phyloP scores from a whole-genome alignment of 2,329 filamentous ascomycete species.

The Fusarium nodosum region DNA sequence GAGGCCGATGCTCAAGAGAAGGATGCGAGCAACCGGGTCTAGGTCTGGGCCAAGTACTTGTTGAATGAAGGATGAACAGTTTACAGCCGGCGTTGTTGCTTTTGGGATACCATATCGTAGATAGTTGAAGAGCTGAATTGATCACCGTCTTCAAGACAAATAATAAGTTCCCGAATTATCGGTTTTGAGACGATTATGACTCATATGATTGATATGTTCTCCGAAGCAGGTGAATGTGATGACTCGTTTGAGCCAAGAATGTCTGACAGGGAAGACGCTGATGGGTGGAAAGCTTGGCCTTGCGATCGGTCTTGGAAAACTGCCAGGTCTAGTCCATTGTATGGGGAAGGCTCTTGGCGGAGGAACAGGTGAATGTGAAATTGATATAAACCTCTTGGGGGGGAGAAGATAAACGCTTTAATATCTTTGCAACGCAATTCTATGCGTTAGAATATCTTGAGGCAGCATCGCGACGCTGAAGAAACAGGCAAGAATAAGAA shows the following conservation, averaged over 20 bases:
- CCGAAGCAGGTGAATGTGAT: constrained; percentile 1
- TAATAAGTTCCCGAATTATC: not conserved
- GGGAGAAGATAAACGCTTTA: too few species aligned
- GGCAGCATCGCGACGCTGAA: not conserved
- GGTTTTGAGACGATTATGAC: not conserved
- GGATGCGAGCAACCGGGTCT: constrained; percentile 43
- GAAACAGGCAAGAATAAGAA: not conserved
- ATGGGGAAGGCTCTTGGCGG: constrained; percentile 15
- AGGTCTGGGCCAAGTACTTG: not conserved
- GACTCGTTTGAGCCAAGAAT: constrained; percentile 10
- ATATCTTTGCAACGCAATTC: fast-evolving
- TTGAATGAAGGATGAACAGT: constrained; percentile 1
- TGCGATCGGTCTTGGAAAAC: constrained; percentile 4
- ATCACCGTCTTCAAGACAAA: not conserved
- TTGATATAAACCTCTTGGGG: not conserved
- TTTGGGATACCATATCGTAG: constrained; percentile 4
- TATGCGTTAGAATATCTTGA: not conserved
- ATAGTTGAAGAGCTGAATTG: constrained; percentile 9
- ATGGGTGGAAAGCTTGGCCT: constrained; percentile 28
- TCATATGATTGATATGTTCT: not conserved
- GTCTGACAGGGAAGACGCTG: constrained; percentile 15
- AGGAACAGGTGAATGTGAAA: not conserved
- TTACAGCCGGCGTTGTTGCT: constrained; percentile 29
- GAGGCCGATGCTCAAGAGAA: constrained; percentile 28
- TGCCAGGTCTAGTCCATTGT: not conserved